A percentile compares a stretch with the other conserved stretches of the same genome.
These are phyloP conservation scores for Basidioascus undulatus DNA, from an alignment of 768 basidiomycete genomes.

Conservation along the genomic window DNA sequence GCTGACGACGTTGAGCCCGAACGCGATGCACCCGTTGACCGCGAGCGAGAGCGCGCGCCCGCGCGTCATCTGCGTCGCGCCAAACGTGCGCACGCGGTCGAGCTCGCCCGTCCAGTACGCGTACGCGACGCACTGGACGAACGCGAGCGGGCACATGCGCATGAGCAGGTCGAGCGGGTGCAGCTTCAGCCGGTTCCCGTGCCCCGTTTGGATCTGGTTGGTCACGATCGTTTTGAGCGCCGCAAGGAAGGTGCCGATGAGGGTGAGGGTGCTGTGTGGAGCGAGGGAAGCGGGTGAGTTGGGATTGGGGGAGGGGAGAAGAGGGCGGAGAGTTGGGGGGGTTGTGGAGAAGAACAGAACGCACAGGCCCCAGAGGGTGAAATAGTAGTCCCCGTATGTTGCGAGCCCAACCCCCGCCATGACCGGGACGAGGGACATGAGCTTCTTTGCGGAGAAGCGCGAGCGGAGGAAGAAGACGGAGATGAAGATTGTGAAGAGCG, in stretches of 20 bases:
- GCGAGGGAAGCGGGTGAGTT: too few relatives aligned
- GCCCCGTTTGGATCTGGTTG: slow-evolving; percentile 32
- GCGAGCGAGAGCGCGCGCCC: slow-evolving; percentile 31
- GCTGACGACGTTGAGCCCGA: slow-evolving; percentile 75
- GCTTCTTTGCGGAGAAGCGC: slow-evolving; percentile 33
- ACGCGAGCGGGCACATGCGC: slow-evolving; percentile 76
- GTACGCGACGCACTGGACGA: slow-evolving; percentile 57
- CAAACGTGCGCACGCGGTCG: slow-evolving; percentile 29
- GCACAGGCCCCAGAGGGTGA: slow-evolving; percentile 56
- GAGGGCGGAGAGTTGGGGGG: too few relatives aligned
- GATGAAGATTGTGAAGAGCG: slow-evolving; percentile 69
- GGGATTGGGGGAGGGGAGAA: too few relatives aligned
- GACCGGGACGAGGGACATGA: slow-evolving; percentile 58
- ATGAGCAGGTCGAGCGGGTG: slow-evolving; percentile 69
- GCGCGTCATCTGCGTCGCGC: slow-evolving; percentile 24
- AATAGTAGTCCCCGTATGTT: slow-evolving; percentile 54
- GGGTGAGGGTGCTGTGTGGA: slow-evolving; percentile 57
- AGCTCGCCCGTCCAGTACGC: slow-evolving; percentile 66
- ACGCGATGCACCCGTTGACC: slow-evolving; percentile 67
- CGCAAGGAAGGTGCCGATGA: slow-evolving; percentile 74
- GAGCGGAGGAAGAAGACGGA: slow-evolving; percentile 42
- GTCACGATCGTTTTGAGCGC: slow-evolving; percentile 84
- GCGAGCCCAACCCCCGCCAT: slow-evolving; percentile 76
- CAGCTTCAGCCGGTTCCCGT: slow-evolving; percentile 22
- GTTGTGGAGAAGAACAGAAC: too few relatives aligned